Base-by-base conservation (phyloP, 768 basidiomycete species). In the Kwoniella dendrophila region DNA sequence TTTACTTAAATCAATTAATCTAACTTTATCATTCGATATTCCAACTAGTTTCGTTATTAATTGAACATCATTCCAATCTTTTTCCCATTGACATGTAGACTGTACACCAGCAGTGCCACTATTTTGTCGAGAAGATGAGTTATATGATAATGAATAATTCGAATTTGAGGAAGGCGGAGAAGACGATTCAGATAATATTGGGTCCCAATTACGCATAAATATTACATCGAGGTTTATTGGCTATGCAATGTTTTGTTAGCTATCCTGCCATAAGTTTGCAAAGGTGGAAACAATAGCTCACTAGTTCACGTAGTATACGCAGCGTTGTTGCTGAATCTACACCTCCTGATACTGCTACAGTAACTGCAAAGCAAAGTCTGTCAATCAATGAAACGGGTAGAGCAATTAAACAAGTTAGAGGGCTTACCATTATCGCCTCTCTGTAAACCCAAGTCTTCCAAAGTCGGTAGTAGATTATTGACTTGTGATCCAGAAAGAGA, bases 271-370 rank as follows among this genome's bases (percentile, higher is more conserved):
- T 18, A n/a, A 34, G 24, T 18, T 10, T 18, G 51, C 2, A 33
- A n/a, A 52, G 4, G 11, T 33, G 10, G 11, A 22, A 5, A 2
- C 76, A 11, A 45, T 24, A n/a, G 27, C 79, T 60, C 18, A 89
- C 90, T 74, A 88, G 79, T 44, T 87, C 83, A 14, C 87, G 82
- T 22, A 96, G 81, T 8, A 96, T 79, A 60, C 83, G 82, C n/a
- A 93, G 90, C 1, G 90, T 82, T 11, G 95, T 91, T 1, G 90
- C 92, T 4, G 92, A 95, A 76, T 98, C 94, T 12, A 97, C 93
- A 2, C 94, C 94, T 27, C 94, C 94, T 0, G 91, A 94, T 90
- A 96, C 93, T 22, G 90, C 92, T 7, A 95, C 85, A 5, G 90
- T 85, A 48, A 98, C 93, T 93, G 66, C n/a, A n/a, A n/a, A n/a